These are phyloP conservation scores for Balamuthia mandrillaris DNA, from an alignment of 208 protist species.

Conservation along the genomic window DNA sequence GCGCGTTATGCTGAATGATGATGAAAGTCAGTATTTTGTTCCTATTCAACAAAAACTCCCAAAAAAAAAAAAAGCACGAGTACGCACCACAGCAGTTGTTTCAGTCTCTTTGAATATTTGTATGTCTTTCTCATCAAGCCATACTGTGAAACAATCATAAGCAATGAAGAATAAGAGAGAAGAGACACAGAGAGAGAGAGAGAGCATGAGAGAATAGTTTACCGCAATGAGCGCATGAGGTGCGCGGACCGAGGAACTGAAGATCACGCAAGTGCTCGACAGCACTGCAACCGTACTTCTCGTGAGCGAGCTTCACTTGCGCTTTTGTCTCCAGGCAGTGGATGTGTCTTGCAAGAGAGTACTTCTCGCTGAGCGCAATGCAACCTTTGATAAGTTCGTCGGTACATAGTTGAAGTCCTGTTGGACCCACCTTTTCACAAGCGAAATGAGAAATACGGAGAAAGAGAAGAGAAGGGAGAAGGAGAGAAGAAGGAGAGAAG, in stretches of 20 bases:
- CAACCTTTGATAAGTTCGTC: not conserved
- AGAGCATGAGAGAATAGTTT: not conserved
- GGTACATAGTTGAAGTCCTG: not conserved
- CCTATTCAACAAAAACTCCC: too few species aligned
- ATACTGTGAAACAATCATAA: not conserved
- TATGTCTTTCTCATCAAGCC: too few species aligned
- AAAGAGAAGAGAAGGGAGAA: too few species aligned
- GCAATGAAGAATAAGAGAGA: not conserved
- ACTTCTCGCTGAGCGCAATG: constrained; percentile 4
- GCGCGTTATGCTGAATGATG: not conserved
- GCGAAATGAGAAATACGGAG: too few species aligned
- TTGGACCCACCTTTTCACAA: not conserved
- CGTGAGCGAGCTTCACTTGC: not conserved
- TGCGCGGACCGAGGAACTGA: not conserved
- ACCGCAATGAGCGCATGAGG: constrained; percentile 2
- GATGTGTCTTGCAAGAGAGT: not conserved
- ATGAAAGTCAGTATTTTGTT: not conserved
- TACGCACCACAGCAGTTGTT: too few species aligned
- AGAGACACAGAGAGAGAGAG: not conserved
- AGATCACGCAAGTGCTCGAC: not conserved
- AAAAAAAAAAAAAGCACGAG: too few species aligned
- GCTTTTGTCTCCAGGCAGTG: not conserved
- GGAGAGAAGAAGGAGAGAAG: too few species aligned
- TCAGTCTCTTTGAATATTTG: too few species aligned
- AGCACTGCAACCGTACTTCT: not conserved